Evolutionary conservation across 768 basidiomycete species (phyloP).

Genomic region (Tulasnella sp.): DNA sequence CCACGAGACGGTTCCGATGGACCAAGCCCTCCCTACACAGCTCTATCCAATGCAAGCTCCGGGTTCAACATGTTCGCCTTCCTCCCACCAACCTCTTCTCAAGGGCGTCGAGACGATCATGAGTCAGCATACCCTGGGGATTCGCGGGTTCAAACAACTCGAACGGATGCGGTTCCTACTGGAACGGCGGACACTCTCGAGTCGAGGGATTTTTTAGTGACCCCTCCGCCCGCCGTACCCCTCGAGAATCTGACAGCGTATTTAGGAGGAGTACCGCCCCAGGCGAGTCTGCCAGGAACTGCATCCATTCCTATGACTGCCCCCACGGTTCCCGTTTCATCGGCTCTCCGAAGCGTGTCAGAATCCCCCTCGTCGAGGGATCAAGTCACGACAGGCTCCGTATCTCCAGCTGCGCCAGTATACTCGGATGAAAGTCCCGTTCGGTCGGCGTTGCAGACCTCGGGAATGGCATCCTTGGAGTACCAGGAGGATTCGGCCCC

Average conservation of each 20-base stretch:
- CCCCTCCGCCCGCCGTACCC: neutral
- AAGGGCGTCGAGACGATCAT: neutral
- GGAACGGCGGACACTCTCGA: neutral
- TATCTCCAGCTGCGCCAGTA: neutral
- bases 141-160: neutral
- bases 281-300: neutral
- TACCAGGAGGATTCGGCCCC: neutral
- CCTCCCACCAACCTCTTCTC: neutral
- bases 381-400: neutral
- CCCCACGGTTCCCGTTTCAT: neutral
- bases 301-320: neutral
- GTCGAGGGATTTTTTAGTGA: neutral
- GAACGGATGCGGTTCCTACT: neutral
- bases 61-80: conserved; percentile 1
- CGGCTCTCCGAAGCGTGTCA: neutral
- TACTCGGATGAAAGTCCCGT: neutral
- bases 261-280: neutral
- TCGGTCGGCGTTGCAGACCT: neutral
- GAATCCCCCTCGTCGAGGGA: neutral
- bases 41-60: neutral
- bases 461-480: neutral
- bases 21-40: neutral
- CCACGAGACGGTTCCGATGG: neutral
- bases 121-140: neutral
- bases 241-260: neutral